Conservation (phyloP, 2,329 filamentous ascomycete species). For the Phialemoniopsis sp. region DNA sequence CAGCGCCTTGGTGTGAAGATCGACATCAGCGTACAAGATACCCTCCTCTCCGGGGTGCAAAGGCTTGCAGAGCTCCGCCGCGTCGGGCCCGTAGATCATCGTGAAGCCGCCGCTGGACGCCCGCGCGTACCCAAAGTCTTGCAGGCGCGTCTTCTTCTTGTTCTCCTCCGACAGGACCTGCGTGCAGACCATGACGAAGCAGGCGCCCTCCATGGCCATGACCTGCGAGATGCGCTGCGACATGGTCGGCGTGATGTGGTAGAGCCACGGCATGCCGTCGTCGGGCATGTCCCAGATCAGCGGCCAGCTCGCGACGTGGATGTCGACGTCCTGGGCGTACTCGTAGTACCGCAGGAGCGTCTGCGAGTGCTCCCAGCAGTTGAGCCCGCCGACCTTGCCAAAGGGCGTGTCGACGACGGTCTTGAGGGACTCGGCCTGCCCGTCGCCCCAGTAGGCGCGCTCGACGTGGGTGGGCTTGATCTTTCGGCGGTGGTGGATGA, state of each 20-base stretch:
- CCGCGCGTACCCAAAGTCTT: conserved; percentile 6
- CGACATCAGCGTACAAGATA: conserved; percentile 30
- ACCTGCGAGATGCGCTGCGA: conserved; percentile 41
- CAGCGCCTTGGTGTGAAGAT: conserved; percentile 25
- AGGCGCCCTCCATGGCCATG: conserved; percentile 51
- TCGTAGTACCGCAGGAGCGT: conserved; percentile 33
- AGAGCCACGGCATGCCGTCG: conserved; percentile 20
- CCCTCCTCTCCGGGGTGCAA: conserved; percentile 20
- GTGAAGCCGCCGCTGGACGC: conserved; percentile 14
- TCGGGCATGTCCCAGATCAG: conserved; percentile 26
- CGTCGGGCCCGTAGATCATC: conserved; percentile 14
- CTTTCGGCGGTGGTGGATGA: conserved; percentile 42
- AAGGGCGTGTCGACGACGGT: conserved; percentile 45
- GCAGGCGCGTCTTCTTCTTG: conserved; percentile 32
- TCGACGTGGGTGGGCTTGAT: conserved; percentile 48
- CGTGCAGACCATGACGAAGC: conserved; percentile 51
- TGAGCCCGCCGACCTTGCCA: conserved; percentile 47
- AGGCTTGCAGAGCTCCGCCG: conserved; percentile 10
- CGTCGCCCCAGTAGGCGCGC: conserved; percentile 48
- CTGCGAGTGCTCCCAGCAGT: conserved; percentile 56
- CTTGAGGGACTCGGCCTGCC: conserved; percentile 50
- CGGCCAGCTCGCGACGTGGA: conserved; percentile 21
- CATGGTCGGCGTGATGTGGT: conserved; percentile 25
- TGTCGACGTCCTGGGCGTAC: conserved; percentile 14
- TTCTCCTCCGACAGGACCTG: conserved; percentile 39